These are phyloP conservation scores for Termitomyces sp. DNA, from an alignment of 768 basidiomycete species.

Conservation along the genomic window DNA sequence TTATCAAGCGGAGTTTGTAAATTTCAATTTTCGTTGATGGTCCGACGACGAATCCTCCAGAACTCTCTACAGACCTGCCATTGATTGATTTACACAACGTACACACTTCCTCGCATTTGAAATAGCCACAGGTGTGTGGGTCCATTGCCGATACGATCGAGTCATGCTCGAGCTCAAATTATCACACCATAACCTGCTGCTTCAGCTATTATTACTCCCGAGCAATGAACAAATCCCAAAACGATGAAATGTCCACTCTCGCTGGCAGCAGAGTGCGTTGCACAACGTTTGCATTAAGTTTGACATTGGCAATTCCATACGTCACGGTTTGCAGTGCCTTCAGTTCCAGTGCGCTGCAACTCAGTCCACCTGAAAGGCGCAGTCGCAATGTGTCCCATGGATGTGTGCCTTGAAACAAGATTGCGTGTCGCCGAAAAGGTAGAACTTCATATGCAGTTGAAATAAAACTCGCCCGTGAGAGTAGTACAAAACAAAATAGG, in stretches of 20 bases:
- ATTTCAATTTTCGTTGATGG: too few species aligned
- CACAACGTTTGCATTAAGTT: not conserved
- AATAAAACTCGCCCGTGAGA: too few species aligned
- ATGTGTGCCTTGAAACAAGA: not conserved
- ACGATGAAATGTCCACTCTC: too few species aligned
- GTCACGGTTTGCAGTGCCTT: not conserved
- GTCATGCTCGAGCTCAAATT: not conserved
- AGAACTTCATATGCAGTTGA: too few species aligned
- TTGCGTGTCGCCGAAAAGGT: too few species aligned
- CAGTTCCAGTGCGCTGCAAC: not conserved
- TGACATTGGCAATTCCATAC: not conserved
- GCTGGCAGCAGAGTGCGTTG: too few species aligned
- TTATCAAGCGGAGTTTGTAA: not conserved
- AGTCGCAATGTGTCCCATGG: not conserved
- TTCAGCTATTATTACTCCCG: not conserved
- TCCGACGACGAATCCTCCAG: too few species aligned
- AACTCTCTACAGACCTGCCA: too few species aligned
- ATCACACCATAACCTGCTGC: not conserved
- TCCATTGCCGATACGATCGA: not conserved
- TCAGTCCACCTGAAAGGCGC: not conserved
- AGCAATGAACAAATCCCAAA: not conserved
- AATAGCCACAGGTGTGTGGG: not conserved
- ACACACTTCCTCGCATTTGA: not conserved
- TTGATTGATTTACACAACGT: too few species aligned
- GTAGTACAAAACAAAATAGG: not conserved